Percentiles rank a stretch among this genome's conserved stretches.
These are phyloP conservation scores for Calonectria pseudoturangicola DNA, from an alignment of 2,329 filamentous ascomycete species.

Conservation along the genomic window DNA sequence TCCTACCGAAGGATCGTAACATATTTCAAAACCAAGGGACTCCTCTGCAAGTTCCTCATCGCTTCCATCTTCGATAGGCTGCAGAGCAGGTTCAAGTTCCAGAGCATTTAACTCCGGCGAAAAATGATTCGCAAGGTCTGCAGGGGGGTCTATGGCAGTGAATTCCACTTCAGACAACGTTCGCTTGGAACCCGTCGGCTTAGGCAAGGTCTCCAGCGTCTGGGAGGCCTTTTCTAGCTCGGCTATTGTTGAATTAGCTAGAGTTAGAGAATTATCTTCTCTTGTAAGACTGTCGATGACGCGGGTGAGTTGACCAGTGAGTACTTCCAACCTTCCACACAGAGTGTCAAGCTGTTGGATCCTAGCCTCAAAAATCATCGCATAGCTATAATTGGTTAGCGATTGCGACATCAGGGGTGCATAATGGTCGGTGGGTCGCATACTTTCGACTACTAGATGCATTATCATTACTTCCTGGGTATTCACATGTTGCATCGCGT, in stretches of 20 bases:
- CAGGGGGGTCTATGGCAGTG: background rate
- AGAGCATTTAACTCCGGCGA: no score
- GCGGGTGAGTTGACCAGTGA: conserved; percentile 43
- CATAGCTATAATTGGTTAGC: conserved; percentile 25
- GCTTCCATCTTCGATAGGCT: background rate
- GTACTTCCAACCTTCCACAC: conserved; percentile 50
- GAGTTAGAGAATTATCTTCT: background rate
- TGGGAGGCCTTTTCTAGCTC: background rate
- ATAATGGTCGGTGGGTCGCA: background rate
- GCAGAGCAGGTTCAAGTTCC: background rate
- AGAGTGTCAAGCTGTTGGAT: conserved; percentile 52
- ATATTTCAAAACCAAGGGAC: background rate
- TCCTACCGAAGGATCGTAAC: conserved; percentile 1
- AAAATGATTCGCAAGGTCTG: background rate
- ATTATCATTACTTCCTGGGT: conserved; percentile 40
- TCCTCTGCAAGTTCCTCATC: conserved; percentile 20
- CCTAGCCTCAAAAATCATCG: conserved; percentile 44
- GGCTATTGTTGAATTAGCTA: background rate
- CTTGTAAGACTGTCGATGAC: conserved; percentile 18
- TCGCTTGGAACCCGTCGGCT: conserved; percentile 2
- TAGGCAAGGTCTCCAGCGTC: background rate
- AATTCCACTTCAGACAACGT: conserved; percentile 1
- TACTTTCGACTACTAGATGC: conserved; percentile 38
- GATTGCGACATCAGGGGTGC: conserved; percentile 2
- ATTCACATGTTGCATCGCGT: conserved; percentile 32